Conservation (phyloP, 805 yeast species). For the Phaffomyces opuntiae region DNA sequence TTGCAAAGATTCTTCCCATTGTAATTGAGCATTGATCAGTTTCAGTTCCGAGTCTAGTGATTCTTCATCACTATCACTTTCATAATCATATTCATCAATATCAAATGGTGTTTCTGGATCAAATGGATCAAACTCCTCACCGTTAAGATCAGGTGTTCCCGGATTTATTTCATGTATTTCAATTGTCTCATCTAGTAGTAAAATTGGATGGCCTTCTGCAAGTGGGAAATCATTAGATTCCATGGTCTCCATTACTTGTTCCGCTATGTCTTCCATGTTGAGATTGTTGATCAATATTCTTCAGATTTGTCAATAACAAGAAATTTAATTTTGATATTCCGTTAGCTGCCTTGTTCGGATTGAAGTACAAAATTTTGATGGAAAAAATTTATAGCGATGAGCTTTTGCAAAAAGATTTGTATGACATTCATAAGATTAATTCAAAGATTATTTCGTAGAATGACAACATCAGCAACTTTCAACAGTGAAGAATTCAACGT, state of each 20-base stretch:
- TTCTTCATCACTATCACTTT: slow-evolving; percentile 12
- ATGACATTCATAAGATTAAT: background rate
- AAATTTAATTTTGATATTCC: too few relatives aligned
- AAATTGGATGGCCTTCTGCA: background rate
- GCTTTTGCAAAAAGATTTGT: background rate
- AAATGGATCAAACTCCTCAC: slow-evolving; percentile 4
- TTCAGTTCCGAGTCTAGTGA: slow-evolving; percentile 20
- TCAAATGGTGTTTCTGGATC: slow-evolving; percentile 9
- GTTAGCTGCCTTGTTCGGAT: background rate
- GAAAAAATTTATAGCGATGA: background rate
- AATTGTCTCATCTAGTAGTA: background rate
- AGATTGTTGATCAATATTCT: background rate
- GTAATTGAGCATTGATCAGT: slow-evolving; percentile 48
- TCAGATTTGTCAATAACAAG: background rate
- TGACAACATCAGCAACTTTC: background rate
- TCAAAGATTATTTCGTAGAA: background rate
- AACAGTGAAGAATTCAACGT: slow-evolving; percentile 27
- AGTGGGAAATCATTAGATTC: background rate
- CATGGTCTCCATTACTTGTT: background rate
- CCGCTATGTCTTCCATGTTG: background rate
- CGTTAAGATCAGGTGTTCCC: slow-evolving; percentile 6
- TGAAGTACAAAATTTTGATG: background rate
- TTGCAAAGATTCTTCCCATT: slow-evolving; percentile 64
- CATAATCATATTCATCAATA: slow-evolving; percentile 10
- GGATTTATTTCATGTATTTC: background rate